phyloP scores from a whole-genome alignment of 1,139 yeast species.

The Spathaspora sp. region DNA sequence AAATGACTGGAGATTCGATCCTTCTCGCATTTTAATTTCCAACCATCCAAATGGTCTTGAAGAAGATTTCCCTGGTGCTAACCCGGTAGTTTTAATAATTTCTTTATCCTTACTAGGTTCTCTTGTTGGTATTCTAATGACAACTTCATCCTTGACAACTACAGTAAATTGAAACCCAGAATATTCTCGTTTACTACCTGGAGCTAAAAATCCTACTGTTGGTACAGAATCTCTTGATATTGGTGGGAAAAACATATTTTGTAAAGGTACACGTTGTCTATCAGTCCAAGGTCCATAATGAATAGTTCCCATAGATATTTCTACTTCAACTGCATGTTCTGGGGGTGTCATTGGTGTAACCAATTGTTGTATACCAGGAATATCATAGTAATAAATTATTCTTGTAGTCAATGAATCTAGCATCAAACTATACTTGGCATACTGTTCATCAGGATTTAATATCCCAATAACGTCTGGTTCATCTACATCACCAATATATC shows the following conservation, averaged over 20 bases:
- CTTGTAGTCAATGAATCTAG: slow-evolving; percentile 61
- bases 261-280: slow-evolving; percentile 70
- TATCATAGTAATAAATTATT: slow-evolving; percentile 65
- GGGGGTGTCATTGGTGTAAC: slow-evolving; percentile 37
- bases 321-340: slow-evolving; percentile 62
- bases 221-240: slow-evolving; percentile 60
- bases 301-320: slow-evolving; percentile 60
- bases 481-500: slow-evolving; percentile 43
- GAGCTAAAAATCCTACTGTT: slow-evolving; percentile 27
- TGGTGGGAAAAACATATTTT: slow-evolving; percentile 66
- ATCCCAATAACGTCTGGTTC: slow-evolving; percentile 31
- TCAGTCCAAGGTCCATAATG: slow-evolving; percentile 98
- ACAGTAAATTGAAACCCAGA: slow-evolving; percentile 56
- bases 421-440: slow-evolving; percentile 77
- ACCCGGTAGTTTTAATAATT: slow-evolving; percentile 17
- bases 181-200: slow-evolving; percentile 56
- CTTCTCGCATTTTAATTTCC: slow-evolving; percentile 62
- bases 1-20: slow-evolving; percentile 48
- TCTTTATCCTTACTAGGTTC: slow-evolving; percentile 75
- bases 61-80: slow-evolving; percentile 8
- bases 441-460: slow-evolving; percentile 53
- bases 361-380: slow-evolving; percentile 61
- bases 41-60: slow-evolving; percentile 87
- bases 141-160: slow-evolving; percentile 59
- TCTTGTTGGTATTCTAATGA: slow-evolving; percentile 78